Evolutionary conservation across 805 yeast species (phyloP).

Genomic region (Blastobotrys americana): DNA sequence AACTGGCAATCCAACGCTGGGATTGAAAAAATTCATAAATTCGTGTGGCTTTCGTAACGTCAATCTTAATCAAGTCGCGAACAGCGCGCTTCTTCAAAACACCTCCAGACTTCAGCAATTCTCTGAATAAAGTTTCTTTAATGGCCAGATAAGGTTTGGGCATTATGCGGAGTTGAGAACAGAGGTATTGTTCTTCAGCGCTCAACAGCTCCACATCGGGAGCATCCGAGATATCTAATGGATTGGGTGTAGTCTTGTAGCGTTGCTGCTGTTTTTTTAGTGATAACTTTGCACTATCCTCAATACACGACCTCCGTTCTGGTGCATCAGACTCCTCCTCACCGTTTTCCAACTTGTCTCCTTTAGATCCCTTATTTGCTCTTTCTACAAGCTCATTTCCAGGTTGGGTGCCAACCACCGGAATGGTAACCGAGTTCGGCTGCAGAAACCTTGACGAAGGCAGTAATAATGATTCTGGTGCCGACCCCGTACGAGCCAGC

Average conservation of each 20-base stretch:
- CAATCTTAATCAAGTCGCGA: conserved; percentile 76
- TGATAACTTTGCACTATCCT: neutral
- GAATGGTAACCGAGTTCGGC: conserved; percentile 2
- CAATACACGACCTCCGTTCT: conserved; percentile 20
- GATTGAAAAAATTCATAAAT: conserved; percentile 88
- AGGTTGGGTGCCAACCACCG: conserved; percentile 6
- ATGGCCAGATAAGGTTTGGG: conserved; percentile 95
- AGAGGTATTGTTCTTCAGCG: conserved; percentile 79
- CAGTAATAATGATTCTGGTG: neutral
- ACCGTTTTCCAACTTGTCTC: neutral
- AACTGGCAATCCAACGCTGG: conserved; percentile 69
- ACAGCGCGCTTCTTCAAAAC: conserved; percentile 73
- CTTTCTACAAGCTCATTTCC: conserved; percentile 6
- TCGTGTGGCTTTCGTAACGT: conserved; percentile 75
- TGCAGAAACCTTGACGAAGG: conserved; percentile 4
- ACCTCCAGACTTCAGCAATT: conserved; percentile 80
- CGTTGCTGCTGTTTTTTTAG: neutral
- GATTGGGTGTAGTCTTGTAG: conserved; percentile 27
- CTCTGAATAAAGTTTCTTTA: conserved; percentile 82
- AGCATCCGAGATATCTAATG: conserved; percentile 45
- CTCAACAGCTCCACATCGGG: conserved; percentile 78
- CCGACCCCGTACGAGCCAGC: conserved; percentile 43
- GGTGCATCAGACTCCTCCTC: neutral
- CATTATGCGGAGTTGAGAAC: conserved; percentile 71
- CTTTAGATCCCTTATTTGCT: neutral